phyloP scores from a whole-genome alignment of 371 early-diverging fungal species.

The Mortierella sp. region DNA sequence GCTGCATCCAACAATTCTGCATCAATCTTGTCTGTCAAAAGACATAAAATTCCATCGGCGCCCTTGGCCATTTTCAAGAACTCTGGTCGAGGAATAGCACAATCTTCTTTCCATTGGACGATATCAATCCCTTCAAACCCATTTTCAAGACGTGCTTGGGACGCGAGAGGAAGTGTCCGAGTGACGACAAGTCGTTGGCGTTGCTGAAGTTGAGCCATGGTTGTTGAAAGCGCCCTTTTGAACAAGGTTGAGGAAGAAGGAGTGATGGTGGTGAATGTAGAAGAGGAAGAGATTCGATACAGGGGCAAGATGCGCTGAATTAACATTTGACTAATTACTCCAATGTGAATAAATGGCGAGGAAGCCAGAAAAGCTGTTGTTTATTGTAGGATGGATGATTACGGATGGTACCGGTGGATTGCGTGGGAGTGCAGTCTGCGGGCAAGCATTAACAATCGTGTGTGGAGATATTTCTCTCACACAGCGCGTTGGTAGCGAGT shows the following conservation, averaged over 20 bases:
- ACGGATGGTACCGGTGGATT: not conserved
- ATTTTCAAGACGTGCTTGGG: conserved; percentile 35
- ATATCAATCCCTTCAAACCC: conserved; percentile 47
- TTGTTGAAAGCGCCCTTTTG: conserved; percentile 26
- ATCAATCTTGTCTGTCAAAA: conserved; percentile 82
- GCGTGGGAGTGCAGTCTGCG: conserved; percentile 12
- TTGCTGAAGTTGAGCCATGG: conserved; percentile 30
- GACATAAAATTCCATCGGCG: conserved; percentile 74
- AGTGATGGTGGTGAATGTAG: not conserved
- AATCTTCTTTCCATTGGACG: conserved; percentile 49
- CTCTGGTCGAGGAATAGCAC: conserved; percentile 42
- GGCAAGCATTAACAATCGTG: not conserved
- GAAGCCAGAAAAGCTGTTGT: not conserved
- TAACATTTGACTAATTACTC: not conserved
- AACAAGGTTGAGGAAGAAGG: conserved; percentile 5
- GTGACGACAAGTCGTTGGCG: conserved; percentile 47
- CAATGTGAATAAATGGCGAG: not conserved
- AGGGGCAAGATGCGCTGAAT: conserved; percentile 16
- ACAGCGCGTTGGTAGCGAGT: too few relatives aligned
- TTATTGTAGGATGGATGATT: not conserved
- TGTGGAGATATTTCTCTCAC: too few relatives aligned
- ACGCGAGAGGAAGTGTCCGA: conserved; percentile 40
- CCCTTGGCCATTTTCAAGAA: conserved; percentile 57
- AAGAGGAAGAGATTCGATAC: conserved; percentile 12
- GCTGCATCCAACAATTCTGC: conserved; percentile 73